A percentile compares a stretch with the other conserved stretches of the same genome.
Conservation (phyloP, 2,329 filamentous ascomycete genomes). For the Colletotrichum sp. region DNA sequence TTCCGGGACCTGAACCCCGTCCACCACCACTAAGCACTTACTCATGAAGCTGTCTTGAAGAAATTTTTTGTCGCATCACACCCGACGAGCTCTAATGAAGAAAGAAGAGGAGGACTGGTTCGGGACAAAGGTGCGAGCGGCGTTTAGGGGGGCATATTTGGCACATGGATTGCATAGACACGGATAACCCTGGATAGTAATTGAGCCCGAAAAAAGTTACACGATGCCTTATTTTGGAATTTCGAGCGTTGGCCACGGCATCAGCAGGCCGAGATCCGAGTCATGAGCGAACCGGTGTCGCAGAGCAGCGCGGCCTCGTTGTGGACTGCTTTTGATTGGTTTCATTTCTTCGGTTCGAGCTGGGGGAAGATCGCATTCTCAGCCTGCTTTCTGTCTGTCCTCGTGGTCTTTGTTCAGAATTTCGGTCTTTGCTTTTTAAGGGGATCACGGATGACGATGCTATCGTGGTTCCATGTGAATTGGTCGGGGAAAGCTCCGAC, state of each 20-base stretch:
- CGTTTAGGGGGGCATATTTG: neutral
- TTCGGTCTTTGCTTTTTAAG: neutral
- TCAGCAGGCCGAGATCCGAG: neutral
- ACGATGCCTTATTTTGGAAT: neutral
- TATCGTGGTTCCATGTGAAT: neutral
- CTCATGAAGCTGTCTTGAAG: neutral
- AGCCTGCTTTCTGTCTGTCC: neutral
- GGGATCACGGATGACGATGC: neutral
- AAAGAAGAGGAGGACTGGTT: neutral
- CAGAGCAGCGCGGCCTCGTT: neutral
- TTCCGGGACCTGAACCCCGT: constrained; percentile 27
- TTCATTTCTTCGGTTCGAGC: neutral
- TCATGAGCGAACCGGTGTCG: neutral
- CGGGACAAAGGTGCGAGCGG: neutral
- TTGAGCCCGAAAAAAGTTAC: neutral
- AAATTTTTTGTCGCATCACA: neutral
- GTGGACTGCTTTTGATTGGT: neutral
- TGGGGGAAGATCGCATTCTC: neutral
- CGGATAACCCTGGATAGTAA: constrained; percentile 12
- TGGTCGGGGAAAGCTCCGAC: neutral
- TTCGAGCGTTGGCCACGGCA: neutral
- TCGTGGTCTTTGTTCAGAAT: neutral
- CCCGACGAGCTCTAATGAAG: neutral
- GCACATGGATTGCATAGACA: constrained; percentile 10
- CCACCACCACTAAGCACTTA: constrained; percentile 9